Evolutionary conservation across 176 grass and related monocot species (phyloP).

Genomic region (Carex cristatella): DNA sequence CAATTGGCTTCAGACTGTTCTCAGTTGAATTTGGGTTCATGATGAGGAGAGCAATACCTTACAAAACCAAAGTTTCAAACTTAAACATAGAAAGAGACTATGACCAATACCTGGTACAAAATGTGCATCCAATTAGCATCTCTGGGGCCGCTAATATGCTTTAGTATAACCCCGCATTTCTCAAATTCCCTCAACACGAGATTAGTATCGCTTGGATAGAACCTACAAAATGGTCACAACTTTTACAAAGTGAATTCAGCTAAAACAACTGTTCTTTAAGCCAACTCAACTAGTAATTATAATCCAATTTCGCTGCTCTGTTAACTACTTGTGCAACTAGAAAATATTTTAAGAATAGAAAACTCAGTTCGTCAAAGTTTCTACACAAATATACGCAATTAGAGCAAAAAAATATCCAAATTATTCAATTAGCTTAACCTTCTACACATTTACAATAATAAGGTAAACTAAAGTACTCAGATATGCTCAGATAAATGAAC

Average conservation of each 20-base stretch:
- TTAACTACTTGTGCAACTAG: not conserved
- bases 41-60: not conserved
- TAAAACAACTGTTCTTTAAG: not conserved
- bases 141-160: slow-evolving; percentile 62
- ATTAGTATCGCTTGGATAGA: slow-evolving; percentile 62
- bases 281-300: not conserved
- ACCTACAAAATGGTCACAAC: slow-evolving; percentile 29
- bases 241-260: slow-evolving; percentile 1
- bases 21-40: not conserved
- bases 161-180: slow-evolving; percentile 86
- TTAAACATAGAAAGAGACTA: not conserved
- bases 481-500: slow-evolving; percentile 19
- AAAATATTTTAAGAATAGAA: not conserved
- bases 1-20: not conserved
- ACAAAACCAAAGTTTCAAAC: not conserved
- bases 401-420: not conserved
- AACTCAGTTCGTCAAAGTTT: not conserved
- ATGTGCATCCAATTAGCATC: slow-evolving; percentile 92
- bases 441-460: not conserved
- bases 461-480: not conserved
- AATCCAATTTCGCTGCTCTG: not conserved
- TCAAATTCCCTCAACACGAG: slow-evolving; percentile 74
- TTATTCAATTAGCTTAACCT: not conserved
- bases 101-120: slow-evolving; percentile 67
- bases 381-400: not conserved